Evolutionary conservation across 2,329 filamentous ascomycete genomes (phyloP).

Genomic region (Sporothrix protearum): DNA sequence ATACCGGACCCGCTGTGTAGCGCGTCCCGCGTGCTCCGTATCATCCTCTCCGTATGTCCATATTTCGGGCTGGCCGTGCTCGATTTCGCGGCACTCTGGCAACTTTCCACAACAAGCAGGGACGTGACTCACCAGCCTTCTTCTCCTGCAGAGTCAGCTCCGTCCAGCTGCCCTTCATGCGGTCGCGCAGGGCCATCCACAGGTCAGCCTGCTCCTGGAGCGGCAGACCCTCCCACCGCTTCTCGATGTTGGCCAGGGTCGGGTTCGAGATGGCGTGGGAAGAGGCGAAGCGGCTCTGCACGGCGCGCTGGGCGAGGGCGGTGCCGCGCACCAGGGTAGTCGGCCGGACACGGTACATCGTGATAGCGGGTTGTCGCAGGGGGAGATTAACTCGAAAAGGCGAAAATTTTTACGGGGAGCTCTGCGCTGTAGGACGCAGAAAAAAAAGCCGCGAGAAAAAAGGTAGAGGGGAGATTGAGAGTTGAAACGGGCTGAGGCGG

Average conservation of each 20-base stretch:
- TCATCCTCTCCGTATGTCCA: neutral
- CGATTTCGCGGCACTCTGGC: neutral
- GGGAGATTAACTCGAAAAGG: constrained; percentile 1
- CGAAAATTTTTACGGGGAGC: constrained; percentile 21
- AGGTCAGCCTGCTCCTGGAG: constrained; percentile 98
- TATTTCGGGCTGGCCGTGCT: neutral
- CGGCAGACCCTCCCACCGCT: constrained; percentile 97
- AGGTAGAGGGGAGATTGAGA: constrained; percentile 1
- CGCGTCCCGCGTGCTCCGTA: neutral
- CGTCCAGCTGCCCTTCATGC: constrained; percentile 97
- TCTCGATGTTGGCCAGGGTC: constrained; percentile 96
- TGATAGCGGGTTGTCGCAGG: constrained; percentile 27
- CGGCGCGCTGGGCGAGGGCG: constrained; percentile 23
- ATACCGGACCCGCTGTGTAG: neutral
- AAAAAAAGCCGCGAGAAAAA: neutral
- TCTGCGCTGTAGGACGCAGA: constrained; percentile 5
- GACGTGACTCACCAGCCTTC: constrained; percentile 81
- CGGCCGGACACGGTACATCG: constrained; percentile 55
- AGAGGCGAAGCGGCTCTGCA: constrained; percentile 51
- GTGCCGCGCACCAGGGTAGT: constrained; percentile 52
- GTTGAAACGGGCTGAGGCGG: constrained; percentile 2
- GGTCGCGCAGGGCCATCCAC: constrained; percentile 97
- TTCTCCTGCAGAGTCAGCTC: constrained; percentile 96
- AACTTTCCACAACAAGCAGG: neutral
- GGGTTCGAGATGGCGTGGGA: constrained; percentile 97